Evolutionary conservation across 108 stramenopile genomes (phyloP).

Genomic region (Skeletonema potamos): DNA sequence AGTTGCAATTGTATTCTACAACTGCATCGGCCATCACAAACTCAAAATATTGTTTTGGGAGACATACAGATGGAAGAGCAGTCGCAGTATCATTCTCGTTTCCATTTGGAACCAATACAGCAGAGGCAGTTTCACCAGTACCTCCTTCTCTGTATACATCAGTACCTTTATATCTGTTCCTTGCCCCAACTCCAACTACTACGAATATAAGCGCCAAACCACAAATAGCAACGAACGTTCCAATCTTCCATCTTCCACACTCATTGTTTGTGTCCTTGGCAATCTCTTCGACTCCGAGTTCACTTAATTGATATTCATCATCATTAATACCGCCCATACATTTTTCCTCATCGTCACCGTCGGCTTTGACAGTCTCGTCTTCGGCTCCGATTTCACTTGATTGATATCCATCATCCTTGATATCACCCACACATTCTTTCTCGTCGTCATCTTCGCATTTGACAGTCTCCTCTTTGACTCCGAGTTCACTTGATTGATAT

Average conservation of each 20-base stretch:
- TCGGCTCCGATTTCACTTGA: too few relatives aligned
- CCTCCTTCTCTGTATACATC: not conserved
- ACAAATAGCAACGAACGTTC: not conserved
- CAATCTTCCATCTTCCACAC: not conserved
- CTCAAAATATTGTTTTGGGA: not conserved
- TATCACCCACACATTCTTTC: too few relatives aligned
- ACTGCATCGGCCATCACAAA: not conserved
- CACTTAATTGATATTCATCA: not conserved
- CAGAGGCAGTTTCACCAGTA: not conserved
- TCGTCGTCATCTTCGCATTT: too few relatives aligned
- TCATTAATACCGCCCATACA: not conserved
- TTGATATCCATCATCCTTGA: too few relatives aligned
- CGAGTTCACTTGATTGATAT: too few relatives aligned
- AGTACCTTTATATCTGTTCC: not conserved
- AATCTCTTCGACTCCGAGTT: not conserved
- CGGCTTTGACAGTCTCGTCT: too few relatives aligned
- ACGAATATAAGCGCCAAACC: not conserved
- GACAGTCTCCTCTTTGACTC: not conserved
- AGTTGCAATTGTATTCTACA: not conserved
- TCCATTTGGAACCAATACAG: not conserved
- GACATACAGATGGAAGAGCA: not conserved
- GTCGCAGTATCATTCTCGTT: not conserved
- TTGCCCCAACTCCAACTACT: not conserved
- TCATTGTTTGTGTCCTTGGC: not conserved
- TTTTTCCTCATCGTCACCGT: not conserved